Base-by-base conservation (phyloP, 2,329 filamentous ascomycete genomes). In the Exophiala mesophila region DNA sequence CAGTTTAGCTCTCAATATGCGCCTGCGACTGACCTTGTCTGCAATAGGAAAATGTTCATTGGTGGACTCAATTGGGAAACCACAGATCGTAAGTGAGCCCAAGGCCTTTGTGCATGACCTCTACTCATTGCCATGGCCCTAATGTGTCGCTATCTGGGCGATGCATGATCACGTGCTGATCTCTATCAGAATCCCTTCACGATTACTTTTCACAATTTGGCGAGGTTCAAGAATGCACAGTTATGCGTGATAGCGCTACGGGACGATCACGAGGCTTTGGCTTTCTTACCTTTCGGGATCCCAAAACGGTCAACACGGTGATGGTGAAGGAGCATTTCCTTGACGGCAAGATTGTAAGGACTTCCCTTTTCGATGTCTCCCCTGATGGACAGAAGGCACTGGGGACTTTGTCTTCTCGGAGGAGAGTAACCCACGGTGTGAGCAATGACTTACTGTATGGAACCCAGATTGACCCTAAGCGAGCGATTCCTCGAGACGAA, bases 251-350 rank as follows among this genome's bases (percentile, higher is more conserved):
- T 66, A 89, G 88, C 49, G 85, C 86, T 36, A 94, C 88, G 7
- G 92, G 92, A 31, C 82, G 92, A 50, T 97, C 92, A 20, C 81
- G 92, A 66, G 92, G 92, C 17, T 98, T 98, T 58, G 92, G 92
- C 20, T 98, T 98, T 68, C 74, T 98, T 49, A 98, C 92, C 0
- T 98, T 98, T 74, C 94, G 87, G 63, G 92, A 98, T 60, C 85
- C 92, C 35, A 95, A 95, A 70, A 95, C 88, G 3, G 92, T 98
- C 54, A 98, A 98, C 63, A 94, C 88, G 55, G 92, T 98, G 52
- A 98, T 98, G 92, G 92, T 98, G 50, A 98, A 98, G 69, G 92
- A 98, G 63, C 92, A 98, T 65, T 94, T 90, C 57, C 77, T 98
- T 16, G 92, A 98, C 62, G 92, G 92, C 49, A 98, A 98, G 68